Base-by-base conservation (phyloP, 148 eudicot genomes). In the Fagopyrum homotropicum region DNA sequence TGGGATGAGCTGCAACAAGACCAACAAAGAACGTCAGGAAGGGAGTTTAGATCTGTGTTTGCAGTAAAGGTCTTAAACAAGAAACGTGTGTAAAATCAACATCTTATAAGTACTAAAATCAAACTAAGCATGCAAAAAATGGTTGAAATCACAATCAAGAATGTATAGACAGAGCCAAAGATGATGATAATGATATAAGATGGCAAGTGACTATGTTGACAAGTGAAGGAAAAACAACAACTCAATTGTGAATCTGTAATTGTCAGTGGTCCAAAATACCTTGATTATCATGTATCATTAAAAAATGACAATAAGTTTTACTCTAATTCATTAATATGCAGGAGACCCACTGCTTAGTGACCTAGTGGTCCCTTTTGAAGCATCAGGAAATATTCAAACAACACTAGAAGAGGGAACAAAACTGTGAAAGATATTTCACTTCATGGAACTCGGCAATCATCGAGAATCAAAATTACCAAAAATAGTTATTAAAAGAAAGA, bases 1-100 rank as follows among this genome's bases (percentile, higher is more conserved):
- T 92, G 98, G 73, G 92, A 81, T 71, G 86, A 88, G 88, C 99
- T 95, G 91, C 90, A 89, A 77, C 63, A 81, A 80, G 64, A 81
- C 54, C 48, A 68, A 61, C 2, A 30, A 16, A 78, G 15, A 64
- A 70, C 45, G 69, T 54, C 55, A 49, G 54, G 16, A 47, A 69
- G 35, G 81, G 15, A 59, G 40, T 59, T 59, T 59, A 22, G 40
- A 7, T 22, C 35, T 11, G 64, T 59, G 3, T 29, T 56, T 56
- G 19, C 7, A 7, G n/a, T 17, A 56, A 29, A 15, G 17, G 57
- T 5, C n/a, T 52, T 52, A 14, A 54, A 76, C 69, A 43, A 54
- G 26, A 64, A 16, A 29, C 7, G 4, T 51, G 59, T 1, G 1
- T 51, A 19, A 57, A 35, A 43, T 44, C 29, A 69, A 69, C 12